A percentile compares a stretch with the other conserved stretches of the same genome.
phyloP scores from a whole-genome alignment of 495 filamentous ascomycete genomes.

The Podospora australis region DNA sequence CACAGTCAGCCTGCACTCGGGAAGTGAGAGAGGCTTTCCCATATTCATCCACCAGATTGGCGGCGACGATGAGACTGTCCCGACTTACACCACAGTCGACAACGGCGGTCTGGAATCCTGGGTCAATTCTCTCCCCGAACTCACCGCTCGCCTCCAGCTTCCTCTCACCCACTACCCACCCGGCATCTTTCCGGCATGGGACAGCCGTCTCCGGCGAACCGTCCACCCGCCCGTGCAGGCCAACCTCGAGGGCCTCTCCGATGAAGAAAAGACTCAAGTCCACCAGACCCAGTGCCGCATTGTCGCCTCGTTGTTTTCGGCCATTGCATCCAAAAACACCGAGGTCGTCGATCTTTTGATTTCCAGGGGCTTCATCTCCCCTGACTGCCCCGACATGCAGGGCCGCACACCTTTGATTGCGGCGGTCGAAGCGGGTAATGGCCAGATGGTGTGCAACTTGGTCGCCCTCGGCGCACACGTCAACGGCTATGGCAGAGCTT shows the following conservation, averaged over 20 bases:
- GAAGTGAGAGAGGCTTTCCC: neutral
- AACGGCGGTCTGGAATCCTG: neutral
- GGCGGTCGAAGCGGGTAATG: slow-evolving; percentile 24
- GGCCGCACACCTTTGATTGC: slow-evolving; percentile 31
- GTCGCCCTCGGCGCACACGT: slow-evolving; percentile 26
- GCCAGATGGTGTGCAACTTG: slow-evolving; percentile 25
- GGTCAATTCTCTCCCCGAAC: neutral
- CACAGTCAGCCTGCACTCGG: neutral
- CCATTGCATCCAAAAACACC: slow-evolving; percentile 13
- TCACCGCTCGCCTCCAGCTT: slow-evolving; percentile 2
- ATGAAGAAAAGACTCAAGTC: neutral
- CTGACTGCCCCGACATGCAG: slow-evolving; percentile 18
- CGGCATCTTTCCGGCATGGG: neutral
- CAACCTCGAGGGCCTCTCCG: neutral
- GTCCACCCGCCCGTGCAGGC: neutral
- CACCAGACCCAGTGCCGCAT: slow-evolving; percentile 8
- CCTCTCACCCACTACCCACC: slow-evolving; percentile 11
- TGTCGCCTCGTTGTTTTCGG: slow-evolving; percentile 18
- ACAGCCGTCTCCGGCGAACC: neutral
- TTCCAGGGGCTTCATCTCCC: slow-evolving; percentile 18
- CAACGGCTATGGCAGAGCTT: slow-evolving; percentile 12
- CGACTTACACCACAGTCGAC: slow-evolving; percentile 10
- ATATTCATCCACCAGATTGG: neutral
- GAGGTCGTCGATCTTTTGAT: slow-evolving; percentile 19
- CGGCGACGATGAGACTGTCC: slow-evolving; percentile 8